A percentile compares a stretch with the other conserved stretches of the same genome.
phyloP scores from a whole-genome alignment of 2,329 filamentous ascomycete genomes.

The Graphiopsis chlorocephala region DNA sequence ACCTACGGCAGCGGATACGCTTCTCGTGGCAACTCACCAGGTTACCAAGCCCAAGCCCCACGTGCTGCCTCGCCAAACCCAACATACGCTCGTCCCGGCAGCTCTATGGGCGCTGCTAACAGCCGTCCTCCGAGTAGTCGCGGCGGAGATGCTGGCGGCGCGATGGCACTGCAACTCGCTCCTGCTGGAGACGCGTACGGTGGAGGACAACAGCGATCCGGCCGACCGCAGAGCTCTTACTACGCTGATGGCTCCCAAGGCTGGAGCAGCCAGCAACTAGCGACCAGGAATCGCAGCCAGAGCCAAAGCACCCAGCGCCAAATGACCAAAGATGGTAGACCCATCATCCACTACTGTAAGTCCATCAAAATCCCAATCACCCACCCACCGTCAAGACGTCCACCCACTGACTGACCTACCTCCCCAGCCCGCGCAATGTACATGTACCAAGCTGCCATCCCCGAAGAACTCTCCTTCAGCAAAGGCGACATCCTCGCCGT shows the following conservation, averaged over 20 bases:
- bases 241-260: constrained; percentile 30
- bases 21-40: constrained; percentile 39
- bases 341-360: constrained; percentile 93
- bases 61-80: constrained; percentile 40
- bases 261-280: constrained; percentile 36
- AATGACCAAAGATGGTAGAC: constrained; percentile 79
- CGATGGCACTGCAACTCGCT: constrained; percentile 46
- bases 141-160: constrained; percentile 39
- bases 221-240: constrained; percentile 45
- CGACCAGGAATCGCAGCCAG: constrained; percentile 63
- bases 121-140: constrained; percentile 44
- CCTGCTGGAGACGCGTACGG: constrained; percentile 39
- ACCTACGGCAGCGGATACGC: constrained; percentile 34
- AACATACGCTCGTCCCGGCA: constrained; percentile 37
- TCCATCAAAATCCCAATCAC: no score
- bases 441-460: constrained; percentile 89
- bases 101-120: constrained; percentile 27
- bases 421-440: constrained; percentile 82
- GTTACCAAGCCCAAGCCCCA: constrained; percentile 35
- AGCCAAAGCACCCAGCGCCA: constrained; percentile 84
- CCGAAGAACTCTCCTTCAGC: constrained; percentile 85
- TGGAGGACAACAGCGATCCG: constrained; percentile 38
- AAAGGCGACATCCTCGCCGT: constrained; percentile 92
- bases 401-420: constrained; percentile 6
- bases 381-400: not conserved